A percentile compares a stretch with the other conserved stretches of the same genome.
Evolutionary conservation across 805 yeast genomes (phyloP).

Genomic region (Kuraishia ogatae): DNA sequence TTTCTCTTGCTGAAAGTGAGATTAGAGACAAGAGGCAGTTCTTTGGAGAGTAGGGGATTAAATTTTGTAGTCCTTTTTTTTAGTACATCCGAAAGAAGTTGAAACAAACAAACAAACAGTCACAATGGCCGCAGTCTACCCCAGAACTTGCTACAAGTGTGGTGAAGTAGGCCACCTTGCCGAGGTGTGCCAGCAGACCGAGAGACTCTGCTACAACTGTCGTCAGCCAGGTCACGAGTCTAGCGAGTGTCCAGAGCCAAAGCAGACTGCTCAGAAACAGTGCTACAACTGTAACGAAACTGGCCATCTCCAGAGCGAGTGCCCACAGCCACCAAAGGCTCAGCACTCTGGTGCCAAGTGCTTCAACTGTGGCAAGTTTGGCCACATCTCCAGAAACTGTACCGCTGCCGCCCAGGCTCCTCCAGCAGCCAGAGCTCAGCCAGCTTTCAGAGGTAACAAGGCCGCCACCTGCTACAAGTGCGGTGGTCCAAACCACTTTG

Average conservation of each 20-base stretch:
- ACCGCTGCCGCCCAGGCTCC: slow-evolving; percentile 15
- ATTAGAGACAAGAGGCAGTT: background rate
- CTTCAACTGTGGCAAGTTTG: slow-evolving; percentile 69
- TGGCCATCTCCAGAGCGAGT: slow-evolving; percentile 84
- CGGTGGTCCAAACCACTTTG: slow-evolving; percentile 90
- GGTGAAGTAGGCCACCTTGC: slow-evolving; percentile 91
- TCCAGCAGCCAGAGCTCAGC: slow-evolving; percentile 5
- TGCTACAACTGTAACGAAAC: slow-evolving; percentile 90
- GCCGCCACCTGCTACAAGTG: slow-evolving; percentile 69
- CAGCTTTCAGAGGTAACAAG: background rate
- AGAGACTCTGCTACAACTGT: slow-evolving; percentile 89
- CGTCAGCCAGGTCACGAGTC: slow-evolving; percentile 86
- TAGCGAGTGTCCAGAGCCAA: slow-evolving; percentile 81
- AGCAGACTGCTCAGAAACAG: slow-evolving; percentile 76
- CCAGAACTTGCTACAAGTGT: slow-evolving; percentile 83
- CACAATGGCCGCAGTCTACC: slow-evolving; percentile 22
- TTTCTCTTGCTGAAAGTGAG: background rate
- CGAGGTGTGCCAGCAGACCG: slow-evolving; percentile 76
- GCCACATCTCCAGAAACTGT: slow-evolving; percentile 80
- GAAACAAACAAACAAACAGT: background rate
- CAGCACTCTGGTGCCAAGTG: slow-evolving; percentile 49
- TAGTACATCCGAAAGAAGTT: background rate
- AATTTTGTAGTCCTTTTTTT: background rate
- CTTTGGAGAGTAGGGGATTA: slow-evolving; percentile 1
- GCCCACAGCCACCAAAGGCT: slow-evolving; percentile 48